Conservation (phyloP, 2,329 filamentous ascomycete genomes). For the Tothia fuscella region DNA sequence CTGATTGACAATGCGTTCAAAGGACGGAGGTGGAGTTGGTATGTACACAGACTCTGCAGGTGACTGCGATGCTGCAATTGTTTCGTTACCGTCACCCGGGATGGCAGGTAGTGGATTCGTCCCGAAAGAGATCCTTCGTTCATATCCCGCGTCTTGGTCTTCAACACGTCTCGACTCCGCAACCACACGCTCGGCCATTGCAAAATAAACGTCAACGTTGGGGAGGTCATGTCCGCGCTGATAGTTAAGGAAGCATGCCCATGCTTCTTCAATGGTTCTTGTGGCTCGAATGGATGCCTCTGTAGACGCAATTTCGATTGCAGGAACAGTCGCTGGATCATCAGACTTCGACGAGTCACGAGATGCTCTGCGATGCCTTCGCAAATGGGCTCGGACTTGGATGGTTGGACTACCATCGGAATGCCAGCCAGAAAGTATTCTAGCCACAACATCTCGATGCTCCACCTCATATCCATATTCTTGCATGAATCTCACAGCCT, state of each 20-base stretch:
- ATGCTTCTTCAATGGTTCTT: conserved; percentile 51
- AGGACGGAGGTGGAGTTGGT: conserved; percentile 38
- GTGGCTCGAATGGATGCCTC: neutral
- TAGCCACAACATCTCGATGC: conserved; percentile 41
- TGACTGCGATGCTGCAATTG: neutral
- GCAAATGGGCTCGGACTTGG: conserved; percentile 32
- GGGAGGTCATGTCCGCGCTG: too few species aligned
- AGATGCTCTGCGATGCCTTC: neutral
- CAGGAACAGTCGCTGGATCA: too few species aligned
- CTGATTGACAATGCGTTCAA: conserved; percentile 45
- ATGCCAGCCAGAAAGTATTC: conserved; percentile 50
- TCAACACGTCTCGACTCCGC: too few species aligned
- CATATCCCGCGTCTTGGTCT: too few species aligned
- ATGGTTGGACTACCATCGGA: conserved; percentile 51
- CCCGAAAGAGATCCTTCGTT: too few species aligned
- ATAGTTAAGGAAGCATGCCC: conserved; percentile 53
- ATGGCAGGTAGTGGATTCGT: too few species aligned
- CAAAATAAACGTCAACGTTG: too few species aligned
- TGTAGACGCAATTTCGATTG: neutral
- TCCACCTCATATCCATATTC: conserved; percentile 44
- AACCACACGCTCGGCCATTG: too few species aligned
- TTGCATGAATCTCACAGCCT: conserved; percentile 43
- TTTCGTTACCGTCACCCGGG: conserved; percentile 5
- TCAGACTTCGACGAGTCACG: too few species aligned
- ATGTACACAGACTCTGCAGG: conserved; percentile 5